Evolutionary conservation across 768 basidiomycete species (phyloP).

Genomic region (Kwoniella sp.): DNA sequence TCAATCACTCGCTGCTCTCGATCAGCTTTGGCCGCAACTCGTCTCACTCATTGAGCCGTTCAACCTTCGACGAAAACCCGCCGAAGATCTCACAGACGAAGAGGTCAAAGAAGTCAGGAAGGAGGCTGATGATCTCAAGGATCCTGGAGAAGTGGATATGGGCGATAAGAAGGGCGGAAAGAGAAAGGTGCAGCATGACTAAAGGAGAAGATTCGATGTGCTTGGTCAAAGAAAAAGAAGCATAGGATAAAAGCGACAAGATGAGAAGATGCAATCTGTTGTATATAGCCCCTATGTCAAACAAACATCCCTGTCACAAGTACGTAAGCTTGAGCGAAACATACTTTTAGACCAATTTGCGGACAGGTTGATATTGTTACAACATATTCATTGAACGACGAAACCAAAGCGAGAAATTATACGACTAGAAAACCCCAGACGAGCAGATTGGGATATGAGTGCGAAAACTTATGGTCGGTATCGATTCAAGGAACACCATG

Average conservation of each 20-base stretch:
- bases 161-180: slow-evolving; percentile 3
- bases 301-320: no score
- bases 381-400: not conserved
- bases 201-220: not conserved
- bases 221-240: not conserved
- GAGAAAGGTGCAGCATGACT: slow-evolving; percentile 16
- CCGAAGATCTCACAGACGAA: slow-evolving; percentile 23
- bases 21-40: slow-evolving; percentile 56
- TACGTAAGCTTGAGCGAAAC: no score
- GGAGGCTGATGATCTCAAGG: slow-evolving; percentile 52
- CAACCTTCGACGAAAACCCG: slow-evolving; percentile 30
- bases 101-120: slow-evolving; percentile 39
- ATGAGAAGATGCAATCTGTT: not conserved
- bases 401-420: not conserved
- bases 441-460: no score
- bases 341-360: no score
- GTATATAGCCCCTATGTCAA: no score
- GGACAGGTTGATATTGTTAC: not conserved
- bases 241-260: not conserved
- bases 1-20: slow-evolving; percentile 37
- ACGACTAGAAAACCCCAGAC: not conserved
- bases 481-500: not conserved
- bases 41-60: slow-evolving; percentile 51
- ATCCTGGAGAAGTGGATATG: slow-evolving; percentile 30
- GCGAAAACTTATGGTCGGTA: no score